A percentile compares a stretch with the other conserved stretches of the same genome.
These are phyloP conservation scores for Calonectria ilicicola DNA, from an alignment of 2,329 filamentous ascomycete genomes.

Conservation along the genomic window DNA sequence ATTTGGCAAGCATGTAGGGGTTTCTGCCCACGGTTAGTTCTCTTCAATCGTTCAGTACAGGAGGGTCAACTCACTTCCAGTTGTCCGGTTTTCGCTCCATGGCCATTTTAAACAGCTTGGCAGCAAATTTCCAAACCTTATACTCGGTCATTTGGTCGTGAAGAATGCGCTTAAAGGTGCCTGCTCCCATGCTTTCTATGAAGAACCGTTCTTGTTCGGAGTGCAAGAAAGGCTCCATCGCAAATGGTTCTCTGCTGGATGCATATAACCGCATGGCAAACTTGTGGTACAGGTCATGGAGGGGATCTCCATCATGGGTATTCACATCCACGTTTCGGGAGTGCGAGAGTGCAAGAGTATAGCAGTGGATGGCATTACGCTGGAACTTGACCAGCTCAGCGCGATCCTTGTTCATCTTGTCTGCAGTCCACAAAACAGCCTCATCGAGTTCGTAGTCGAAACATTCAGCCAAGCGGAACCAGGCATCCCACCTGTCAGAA, in stretches of 20 bases:
- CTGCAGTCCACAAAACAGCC: constrained; percentile 86
- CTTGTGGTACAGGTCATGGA: constrained; percentile 70
- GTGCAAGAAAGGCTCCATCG: constrained; percentile 71
- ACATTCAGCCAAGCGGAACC: constrained; percentile 89
- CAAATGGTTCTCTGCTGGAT: constrained; percentile 71
- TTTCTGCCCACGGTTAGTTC: constrained; percentile 56
- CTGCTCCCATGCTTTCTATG: constrained; percentile 61
- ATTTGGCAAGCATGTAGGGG: constrained; percentile 71
- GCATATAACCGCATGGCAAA: constrained; percentile 73
- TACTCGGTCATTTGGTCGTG: constrained; percentile 70
- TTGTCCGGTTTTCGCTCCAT: constrained; percentile 65
- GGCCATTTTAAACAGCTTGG: constrained; percentile 67
- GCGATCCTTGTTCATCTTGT: constrained; percentile 89
- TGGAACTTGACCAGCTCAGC: constrained; percentile 81
- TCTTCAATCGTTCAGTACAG: background rate
- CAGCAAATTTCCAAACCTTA: constrained; percentile 72
- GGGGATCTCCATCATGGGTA: constrained; percentile 61
- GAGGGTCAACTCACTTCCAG: constrained; percentile 64
- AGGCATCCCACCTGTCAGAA: constrained; percentile 86
- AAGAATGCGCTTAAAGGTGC: constrained; percentile 64
- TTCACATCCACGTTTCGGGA: constrained; percentile 60
- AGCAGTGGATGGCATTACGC: constrained; percentile 85
- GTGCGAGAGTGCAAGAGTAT: constrained; percentile 70
- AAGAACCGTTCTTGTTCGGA: constrained; percentile 68
- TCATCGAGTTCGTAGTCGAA: constrained; percentile 92